These are phyloP conservation scores for Mycena pura DNA, from an alignment of 768 basidiomycete species.

Conservation along the genomic window DNA sequence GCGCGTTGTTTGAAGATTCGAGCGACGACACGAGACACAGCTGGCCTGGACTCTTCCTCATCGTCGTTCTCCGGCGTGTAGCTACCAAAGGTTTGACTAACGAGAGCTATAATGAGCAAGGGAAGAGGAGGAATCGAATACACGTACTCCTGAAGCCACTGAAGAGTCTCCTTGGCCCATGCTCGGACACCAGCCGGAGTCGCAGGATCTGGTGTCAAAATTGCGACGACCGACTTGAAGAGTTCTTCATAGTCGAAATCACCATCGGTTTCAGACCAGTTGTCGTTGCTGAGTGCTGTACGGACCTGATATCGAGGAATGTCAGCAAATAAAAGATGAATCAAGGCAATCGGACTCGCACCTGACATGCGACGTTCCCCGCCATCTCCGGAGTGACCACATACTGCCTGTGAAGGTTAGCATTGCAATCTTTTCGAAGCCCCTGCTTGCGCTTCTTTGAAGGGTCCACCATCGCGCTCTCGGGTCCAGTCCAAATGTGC, in stretches of 20 bases:
- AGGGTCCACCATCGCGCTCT: background rate
- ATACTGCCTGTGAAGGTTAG: background rate
- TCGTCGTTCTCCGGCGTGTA: too few relatives aligned
- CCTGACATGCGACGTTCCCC: background rate
- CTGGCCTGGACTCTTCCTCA: too few relatives aligned
- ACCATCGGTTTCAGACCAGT: background rate
- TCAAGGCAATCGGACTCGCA: background rate
- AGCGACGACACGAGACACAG: too few relatives aligned
- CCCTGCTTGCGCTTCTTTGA: too few relatives aligned
- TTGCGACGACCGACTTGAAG: background rate
- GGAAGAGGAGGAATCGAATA: too few relatives aligned
- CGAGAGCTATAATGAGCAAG: too few relatives aligned
- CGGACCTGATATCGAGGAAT: background rate
- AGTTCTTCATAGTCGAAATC: background rate
- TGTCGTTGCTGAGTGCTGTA: background rate
- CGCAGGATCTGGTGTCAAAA: too few relatives aligned
- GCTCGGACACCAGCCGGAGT: too few relatives aligned
- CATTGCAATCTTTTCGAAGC: background rate
- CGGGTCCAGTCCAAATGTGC: background rate
- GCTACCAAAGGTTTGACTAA: too few relatives aligned
- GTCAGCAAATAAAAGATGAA: background rate
- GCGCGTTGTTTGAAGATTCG: too few relatives aligned
- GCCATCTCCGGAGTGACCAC: background rate
- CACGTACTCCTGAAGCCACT: too few relatives aligned
- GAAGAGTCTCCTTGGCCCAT: too few relatives aligned